A percentile compares a stretch with the other conserved stretches of the same genome.
phyloP scores from a whole-genome alignment of 176 grass and related monocot species.

The Tillandsia leiboldiana region DNA sequence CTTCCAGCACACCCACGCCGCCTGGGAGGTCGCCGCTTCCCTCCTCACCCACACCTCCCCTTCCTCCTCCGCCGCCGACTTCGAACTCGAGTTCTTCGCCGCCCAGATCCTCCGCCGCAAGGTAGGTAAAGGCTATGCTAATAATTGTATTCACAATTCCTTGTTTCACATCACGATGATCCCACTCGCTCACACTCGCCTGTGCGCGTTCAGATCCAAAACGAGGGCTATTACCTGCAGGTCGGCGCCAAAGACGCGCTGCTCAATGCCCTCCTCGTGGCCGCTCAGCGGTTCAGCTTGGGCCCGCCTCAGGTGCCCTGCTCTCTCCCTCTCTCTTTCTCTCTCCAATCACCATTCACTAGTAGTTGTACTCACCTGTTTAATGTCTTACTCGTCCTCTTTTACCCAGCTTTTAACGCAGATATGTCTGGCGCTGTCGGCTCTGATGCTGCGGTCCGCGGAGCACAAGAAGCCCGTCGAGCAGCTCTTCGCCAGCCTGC shows the following conservation, averaged over 20 bases:
- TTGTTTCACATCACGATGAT: too few relatives aligned
- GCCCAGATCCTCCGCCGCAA: conserved; percentile 59
- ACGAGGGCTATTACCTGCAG: conserved; percentile 32
- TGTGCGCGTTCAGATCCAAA: conserved; percentile 28
- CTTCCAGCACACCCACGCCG: conserved; percentile 36
- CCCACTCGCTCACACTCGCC: not conserved
- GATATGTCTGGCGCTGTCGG: conserved; percentile 76
- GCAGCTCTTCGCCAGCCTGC: conserved; percentile 63
- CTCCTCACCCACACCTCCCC: conserved; percentile 32
- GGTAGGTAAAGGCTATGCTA: not conserved
- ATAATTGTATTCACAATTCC: too few relatives aligned
- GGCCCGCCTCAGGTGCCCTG: conserved; percentile 36
- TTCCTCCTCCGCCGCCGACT: conserved; percentile 4
- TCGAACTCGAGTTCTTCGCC: conserved; percentile 51
- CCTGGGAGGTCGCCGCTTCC: conserved; percentile 42
- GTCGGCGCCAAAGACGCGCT: conserved; percentile 27
- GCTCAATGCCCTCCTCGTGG: conserved; percentile 61
- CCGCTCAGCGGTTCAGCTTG: conserved; percentile 53
- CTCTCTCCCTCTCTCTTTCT: not conserved
- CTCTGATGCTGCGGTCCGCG: conserved; percentile 45
- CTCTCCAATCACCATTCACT: not conserved
- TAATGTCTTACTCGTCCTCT: not conserved
- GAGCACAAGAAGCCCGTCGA: conserved; percentile 43
- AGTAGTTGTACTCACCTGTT: not conserved
- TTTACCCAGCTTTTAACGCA: conserved; percentile 61